phyloP scores from a whole-genome alignment of 495 filamentous ascomycete genomes.

The Cercophora samala region DNA sequence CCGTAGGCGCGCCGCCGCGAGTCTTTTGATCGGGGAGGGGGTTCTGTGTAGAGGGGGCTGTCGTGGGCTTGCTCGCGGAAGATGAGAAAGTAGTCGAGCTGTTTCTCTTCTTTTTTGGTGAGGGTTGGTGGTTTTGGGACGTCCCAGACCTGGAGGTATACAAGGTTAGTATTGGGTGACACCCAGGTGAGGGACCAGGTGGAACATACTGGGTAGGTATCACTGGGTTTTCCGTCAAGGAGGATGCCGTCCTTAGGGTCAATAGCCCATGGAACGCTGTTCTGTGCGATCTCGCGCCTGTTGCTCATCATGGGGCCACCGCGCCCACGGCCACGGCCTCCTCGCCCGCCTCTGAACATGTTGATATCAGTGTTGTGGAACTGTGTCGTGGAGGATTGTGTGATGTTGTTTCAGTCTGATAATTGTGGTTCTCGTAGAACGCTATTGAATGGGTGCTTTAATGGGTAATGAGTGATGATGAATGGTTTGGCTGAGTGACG shows the following conservation, averaged over 20 bases:
- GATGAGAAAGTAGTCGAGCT: constrained; percentile 45
- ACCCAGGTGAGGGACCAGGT: background rate
- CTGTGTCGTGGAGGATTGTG: background rate
- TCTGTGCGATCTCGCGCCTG: constrained; percentile 25
- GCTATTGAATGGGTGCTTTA: background rate
- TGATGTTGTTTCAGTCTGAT: background rate
- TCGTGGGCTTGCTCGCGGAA: constrained; percentile 49
- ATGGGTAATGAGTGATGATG: background rate
- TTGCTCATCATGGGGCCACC: constrained; percentile 25
- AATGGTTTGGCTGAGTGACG: background rate
- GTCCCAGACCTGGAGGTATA: constrained; percentile 33
- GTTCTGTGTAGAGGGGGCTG: constrained; percentile 46
- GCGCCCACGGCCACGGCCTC: constrained; percentile 38
- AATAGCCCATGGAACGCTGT: constrained; percentile 35
- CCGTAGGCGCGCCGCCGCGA: constrained; percentile 39
- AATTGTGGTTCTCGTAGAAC: background rate
- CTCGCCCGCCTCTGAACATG: constrained; percentile 36
- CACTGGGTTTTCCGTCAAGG: constrained; percentile 42
- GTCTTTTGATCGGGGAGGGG: constrained; percentile 19
- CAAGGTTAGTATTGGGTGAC: background rate
- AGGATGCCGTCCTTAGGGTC: constrained; percentile 25
- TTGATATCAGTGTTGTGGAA: background rate
- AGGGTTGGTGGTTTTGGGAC: constrained; percentile 41
- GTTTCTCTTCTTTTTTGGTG: constrained; percentile 39
- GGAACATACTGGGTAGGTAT: constrained; percentile 42